Conservation (phyloP, 2,329 filamentous ascomycete species). For the Coniella vitis region DNA sequence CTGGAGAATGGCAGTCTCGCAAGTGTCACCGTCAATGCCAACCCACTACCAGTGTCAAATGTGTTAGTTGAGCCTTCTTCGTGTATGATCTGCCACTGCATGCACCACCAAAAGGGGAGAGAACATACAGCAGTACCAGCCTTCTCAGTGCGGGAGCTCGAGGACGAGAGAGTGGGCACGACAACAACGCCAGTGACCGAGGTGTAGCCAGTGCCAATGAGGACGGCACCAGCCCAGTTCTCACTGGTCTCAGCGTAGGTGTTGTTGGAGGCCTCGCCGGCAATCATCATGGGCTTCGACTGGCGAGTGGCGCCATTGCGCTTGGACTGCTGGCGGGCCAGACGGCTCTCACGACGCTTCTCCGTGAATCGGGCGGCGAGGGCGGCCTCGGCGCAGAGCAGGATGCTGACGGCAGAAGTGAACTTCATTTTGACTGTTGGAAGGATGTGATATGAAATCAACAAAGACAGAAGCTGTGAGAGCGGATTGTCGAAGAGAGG, state of each 20-base stretch:
- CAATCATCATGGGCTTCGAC: constrained; percentile 6
- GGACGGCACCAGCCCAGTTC: constrained; percentile 54
- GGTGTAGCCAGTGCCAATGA: constrained; percentile 43
- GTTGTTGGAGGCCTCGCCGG: background rate
- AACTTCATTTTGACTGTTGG: constrained; percentile 38
- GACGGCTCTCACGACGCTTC: constrained; percentile 27
- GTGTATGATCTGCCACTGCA: no score
- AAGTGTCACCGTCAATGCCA: constrained; percentile 55
- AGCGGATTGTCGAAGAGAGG: background rate
- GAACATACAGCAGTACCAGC: constrained; percentile 36
- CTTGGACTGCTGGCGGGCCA: constrained; percentile 12
- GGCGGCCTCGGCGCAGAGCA: constrained; percentile 33
- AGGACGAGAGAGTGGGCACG: constrained; percentile 32
- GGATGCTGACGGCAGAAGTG: constrained; percentile 27
- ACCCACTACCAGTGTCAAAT: constrained; percentile 35
- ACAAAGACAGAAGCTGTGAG: background rate
- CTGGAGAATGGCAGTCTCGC: constrained; percentile 45
- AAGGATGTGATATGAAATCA: background rate
- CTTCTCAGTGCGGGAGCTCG: constrained; percentile 28
- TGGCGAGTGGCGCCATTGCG: background rate
- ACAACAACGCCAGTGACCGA: constrained; percentile 44
- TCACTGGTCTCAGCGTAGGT: constrained; percentile 9
- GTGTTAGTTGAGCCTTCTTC: no score
- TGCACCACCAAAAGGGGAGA: background rate
- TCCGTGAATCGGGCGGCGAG: constrained; percentile 38